Evolutionary conservation across 805 yeast genomes (phyloP).

Genomic region (Clavispora vitiphila): DNA sequence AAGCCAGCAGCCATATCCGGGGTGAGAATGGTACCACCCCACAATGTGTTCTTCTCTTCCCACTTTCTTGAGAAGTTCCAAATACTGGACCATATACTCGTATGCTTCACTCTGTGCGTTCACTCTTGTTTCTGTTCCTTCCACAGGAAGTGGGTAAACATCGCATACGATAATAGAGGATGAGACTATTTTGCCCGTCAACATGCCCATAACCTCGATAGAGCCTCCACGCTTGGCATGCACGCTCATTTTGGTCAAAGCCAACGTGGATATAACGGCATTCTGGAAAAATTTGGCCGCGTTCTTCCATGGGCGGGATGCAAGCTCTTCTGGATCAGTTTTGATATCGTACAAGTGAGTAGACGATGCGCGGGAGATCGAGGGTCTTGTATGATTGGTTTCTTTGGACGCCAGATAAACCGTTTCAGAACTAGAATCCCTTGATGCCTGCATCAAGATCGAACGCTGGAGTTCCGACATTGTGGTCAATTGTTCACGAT

Average conservation of each 20-base stretch:
- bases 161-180: conserved; percentile 66
- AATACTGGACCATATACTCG: conserved; percentile 87
- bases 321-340: conserved; percentile 5
- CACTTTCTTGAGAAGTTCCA: conserved; percentile 48
- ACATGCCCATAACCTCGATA: conserved; percentile 93
- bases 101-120: conserved; percentile 93
- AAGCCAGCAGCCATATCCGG: conserved; percentile 96
- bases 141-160: conserved; percentile 83
- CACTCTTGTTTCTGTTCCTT: conserved; percentile 93
- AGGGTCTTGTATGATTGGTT: neutral
- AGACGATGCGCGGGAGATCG: neutral
- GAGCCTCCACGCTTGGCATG: conserved; percentile 84
- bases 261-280: conserved; percentile 63
- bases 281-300: conserved; percentile 58
- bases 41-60: conserved; percentile 62
- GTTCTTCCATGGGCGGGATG: conserved; percentile 47
- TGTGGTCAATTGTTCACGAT: neutral
- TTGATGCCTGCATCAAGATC: neutral
- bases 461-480: neutral
- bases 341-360: conserved; percentile 5
- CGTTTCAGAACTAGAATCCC: neutral
- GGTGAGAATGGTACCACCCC: conserved; percentile 98
- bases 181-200: conserved; percentile 67
- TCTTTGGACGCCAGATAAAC: neutral
- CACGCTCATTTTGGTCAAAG: conserved; percentile 66